These are phyloP conservation scores for Kockiozyma suomiensis DNA, from an alignment of 805 yeast genomes.

Conservation along the genomic window DNA sequence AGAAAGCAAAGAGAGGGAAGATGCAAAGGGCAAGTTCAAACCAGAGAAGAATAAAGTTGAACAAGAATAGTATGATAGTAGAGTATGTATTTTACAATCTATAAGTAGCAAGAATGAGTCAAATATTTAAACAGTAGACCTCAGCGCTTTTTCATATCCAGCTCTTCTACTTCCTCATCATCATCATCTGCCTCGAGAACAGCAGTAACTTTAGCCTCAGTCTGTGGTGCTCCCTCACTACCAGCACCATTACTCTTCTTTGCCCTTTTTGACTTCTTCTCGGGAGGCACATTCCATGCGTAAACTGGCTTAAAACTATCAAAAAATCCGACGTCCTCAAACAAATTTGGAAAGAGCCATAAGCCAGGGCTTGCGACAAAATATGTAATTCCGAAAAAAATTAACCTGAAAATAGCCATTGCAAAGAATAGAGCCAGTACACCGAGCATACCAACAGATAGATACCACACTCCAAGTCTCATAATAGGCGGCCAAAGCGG, in stretches of 20 bases:
- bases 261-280: conserved; percentile 26
- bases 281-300: conserved; percentile 60
- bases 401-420: conserved; percentile 75
- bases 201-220: conserved; percentile 4
- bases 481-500: conserved; percentile 94
- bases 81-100: not conserved
- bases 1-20: not conserved
- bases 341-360: conserved; percentile 95
- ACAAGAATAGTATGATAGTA: not conserved
- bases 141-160: conserved; percentile 6
- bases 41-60: not conserved
- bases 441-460: conserved; percentile 75
- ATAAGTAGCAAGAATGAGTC: not conserved
- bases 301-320: conserved; percentile 91
- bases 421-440: conserved; percentile 74
- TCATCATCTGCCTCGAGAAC: conserved; percentile 7
- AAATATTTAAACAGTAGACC: not conserved
- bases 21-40: not conserved
- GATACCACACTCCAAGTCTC: conserved; percentile 89
- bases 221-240: not conserved
- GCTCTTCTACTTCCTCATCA: conserved; percentile 14
- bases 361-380: conserved; percentile 69
- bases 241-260: not conserved
- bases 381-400: conserved; percentile 64
- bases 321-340: conserved; percentile 90